Evolutionary conservation across 2,329 filamentous ascomycete species (phyloP).

Genomic region (Fusarium sp.): DNA sequence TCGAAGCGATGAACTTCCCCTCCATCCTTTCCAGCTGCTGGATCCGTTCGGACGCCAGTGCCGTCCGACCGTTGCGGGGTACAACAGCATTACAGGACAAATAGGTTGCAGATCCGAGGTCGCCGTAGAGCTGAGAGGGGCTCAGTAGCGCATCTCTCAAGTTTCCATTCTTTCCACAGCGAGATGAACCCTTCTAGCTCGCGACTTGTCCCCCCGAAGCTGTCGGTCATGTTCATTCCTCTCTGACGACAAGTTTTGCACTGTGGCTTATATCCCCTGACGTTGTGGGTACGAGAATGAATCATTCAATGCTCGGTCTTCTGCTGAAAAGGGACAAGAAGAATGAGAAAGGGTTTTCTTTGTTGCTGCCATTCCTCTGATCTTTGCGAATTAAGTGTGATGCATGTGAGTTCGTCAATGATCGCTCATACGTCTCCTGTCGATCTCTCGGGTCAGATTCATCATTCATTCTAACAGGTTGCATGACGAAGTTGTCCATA

Average conservation of each 20-base stretch:
- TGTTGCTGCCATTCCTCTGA: constrained; percentile 2
- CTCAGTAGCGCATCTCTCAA: constrained; percentile 22
- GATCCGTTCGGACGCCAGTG: constrained; percentile 41
- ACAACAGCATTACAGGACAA: constrained; percentile 38
- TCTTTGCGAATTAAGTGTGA: constrained; percentile 1
- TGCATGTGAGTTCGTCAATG: constrained; percentile 3
- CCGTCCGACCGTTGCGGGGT: constrained; percentile 46
- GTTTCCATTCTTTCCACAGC: constrained; percentile 40
- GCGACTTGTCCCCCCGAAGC: constrained; percentile 15
- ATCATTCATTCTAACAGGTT: constrained; percentile 5
- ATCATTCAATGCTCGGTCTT: constrained; percentile 13
- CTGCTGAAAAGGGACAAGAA: constrained; percentile 8
- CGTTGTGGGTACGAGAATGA: constrained; percentile 29
- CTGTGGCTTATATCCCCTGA: constrained; percentile 17
- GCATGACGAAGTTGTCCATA: constrained; percentile 24
- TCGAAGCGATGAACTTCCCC: constrained; percentile 17
- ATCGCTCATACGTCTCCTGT: constrained; percentile 40
- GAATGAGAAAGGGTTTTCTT: not conserved
- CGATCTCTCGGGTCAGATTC: constrained; percentile 35
- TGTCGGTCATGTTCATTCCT: constrained; percentile 21
- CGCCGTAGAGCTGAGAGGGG: constrained; percentile 37
- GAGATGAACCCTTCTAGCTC: constrained; percentile 39
- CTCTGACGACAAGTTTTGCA: constrained; percentile 10
- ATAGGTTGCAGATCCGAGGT: constrained; percentile 44
- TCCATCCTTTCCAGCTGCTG: constrained; percentile 26